These are phyloP conservation scores for Pseudisothecium myosuroides DNA, from an alignment of 225 moss, liverwort and hornwort species.

Conservation along the genomic window DNA sequence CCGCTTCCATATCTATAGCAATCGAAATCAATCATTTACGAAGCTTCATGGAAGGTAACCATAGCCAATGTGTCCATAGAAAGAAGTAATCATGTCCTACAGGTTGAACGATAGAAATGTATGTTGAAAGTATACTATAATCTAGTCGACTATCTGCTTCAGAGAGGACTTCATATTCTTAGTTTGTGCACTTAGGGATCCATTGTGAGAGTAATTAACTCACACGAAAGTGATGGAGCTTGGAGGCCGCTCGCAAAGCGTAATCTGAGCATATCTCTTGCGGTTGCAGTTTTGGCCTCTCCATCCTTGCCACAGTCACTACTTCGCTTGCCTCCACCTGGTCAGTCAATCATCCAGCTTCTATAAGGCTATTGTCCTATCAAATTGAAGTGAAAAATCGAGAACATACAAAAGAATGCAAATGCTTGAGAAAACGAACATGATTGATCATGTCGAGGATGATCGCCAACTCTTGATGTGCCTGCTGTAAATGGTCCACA, in stretches of 20 bases:
- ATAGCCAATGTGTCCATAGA: not conserved
- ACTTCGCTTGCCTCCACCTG: slow-evolving; percentile 95
- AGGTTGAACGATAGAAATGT: not conserved
- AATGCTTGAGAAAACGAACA: slow-evolving; percentile 24
- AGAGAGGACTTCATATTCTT: not conserved
- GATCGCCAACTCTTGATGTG: slow-evolving; percentile 79
- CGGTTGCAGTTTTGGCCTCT: slow-evolving; percentile 69
- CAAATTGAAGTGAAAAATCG: not conserved
- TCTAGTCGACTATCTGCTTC: not conserved
- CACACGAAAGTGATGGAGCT: slow-evolving; percentile 86
- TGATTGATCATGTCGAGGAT: slow-evolving; percentile 79
- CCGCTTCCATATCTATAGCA: not conserved
- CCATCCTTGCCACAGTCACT: slow-evolving; percentile 76
- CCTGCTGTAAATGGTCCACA: slow-evolving; percentile 78
- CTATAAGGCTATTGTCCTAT: not conserved
- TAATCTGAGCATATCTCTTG: slow-evolving; percentile 78
- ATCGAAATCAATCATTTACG: not conserved
- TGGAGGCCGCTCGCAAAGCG: slow-evolving; percentile 70
- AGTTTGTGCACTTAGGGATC: not conserved
- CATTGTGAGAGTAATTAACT: not conserved
- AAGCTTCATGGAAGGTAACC: not conserved
- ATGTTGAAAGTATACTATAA: not conserved
- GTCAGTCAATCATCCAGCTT: not conserved
- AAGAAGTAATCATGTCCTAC: not conserved
- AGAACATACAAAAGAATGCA: not conserved